Evolutionary conservation across 1,139 yeast species (phyloP).

Genomic region (Protomyces inouyei): DNA sequence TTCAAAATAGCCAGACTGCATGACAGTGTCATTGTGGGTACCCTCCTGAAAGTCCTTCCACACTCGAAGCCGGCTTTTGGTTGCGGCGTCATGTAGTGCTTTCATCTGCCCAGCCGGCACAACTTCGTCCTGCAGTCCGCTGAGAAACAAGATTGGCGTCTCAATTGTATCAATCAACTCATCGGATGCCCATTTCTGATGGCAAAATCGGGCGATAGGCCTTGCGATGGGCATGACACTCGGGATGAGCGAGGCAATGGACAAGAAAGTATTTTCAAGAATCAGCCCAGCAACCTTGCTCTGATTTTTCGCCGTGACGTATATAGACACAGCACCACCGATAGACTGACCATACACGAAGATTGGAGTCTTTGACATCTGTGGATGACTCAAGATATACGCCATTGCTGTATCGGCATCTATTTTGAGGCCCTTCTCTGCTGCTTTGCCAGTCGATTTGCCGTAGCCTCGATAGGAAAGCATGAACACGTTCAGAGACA

Average conservation of each 20-base stretch:
- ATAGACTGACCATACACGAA: conserved; percentile 81
- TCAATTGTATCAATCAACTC: conserved; percentile 52
- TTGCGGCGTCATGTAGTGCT: conserved; percentile 49
- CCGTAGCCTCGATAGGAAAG: conserved; percentile 49
- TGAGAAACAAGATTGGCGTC: conserved; percentile 62
- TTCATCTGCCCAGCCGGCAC: conserved; percentile 88
- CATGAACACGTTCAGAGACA: conserved; percentile 61
- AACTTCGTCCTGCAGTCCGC: conserved; percentile 77
- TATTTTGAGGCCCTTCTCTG: conserved; percentile 70
- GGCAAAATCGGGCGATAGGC: conserved; percentile 58
- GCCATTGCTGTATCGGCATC: conserved; percentile 75
- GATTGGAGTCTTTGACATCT: conserved; percentile 51
- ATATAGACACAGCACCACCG: conserved; percentile 93
- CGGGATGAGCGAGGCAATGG: conserved; percentile 75
- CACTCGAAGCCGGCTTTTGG: conserved; percentile 28
- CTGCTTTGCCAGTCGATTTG: conserved; percentile 68
- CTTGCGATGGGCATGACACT: conserved; percentile 64
- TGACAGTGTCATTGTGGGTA: conserved; percentile 34
- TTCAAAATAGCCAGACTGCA: conserved; percentile 34
- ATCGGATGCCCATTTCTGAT: conserved; percentile 82
- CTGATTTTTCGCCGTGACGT: conserved; percentile 55
- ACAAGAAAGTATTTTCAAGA: conserved; percentile 80
- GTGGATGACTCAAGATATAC: conserved; percentile 52
- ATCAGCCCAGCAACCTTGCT: conserved; percentile 56
- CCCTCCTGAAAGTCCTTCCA: conserved; percentile 33